Conservation (phyloP, 371 early-diverging fungal species). For the Basidiobolus meristosporus region DNA sequence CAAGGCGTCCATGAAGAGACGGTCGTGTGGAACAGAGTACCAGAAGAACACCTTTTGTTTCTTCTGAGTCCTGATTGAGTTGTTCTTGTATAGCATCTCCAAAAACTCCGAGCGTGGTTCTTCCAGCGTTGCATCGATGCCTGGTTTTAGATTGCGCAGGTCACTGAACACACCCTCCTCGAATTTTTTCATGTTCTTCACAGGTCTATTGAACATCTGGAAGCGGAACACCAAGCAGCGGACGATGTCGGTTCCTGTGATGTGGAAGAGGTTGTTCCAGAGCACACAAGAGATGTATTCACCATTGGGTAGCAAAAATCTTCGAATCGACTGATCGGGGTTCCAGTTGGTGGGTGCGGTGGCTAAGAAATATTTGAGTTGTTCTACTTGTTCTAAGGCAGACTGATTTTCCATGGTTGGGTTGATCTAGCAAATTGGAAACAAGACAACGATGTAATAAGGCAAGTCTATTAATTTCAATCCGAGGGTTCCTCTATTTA, state of each 20-base stretch:
- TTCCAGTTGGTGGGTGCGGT: conserved; percentile 40
- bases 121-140: conserved; percentile 91
- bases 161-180: conserved; percentile 99
- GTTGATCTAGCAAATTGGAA: too few species aligned
- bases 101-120: conserved; percentile 91
- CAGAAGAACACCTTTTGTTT: conserved; percentile 99
- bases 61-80: conserved; percentile 98
- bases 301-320: conserved; percentile 60
- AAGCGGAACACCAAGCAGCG: conserved; percentile 89
- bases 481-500: too few species aligned
- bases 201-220: conserved; percentile 75
- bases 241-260: conserved; percentile 99
- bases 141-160: conserved; percentile 94
- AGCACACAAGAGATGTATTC: conserved; percentile 79
- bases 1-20: conserved; percentile 91
- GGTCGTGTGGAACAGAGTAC: conserved; percentile 96
- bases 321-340: conserved; percentile 26
- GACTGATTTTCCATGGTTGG: too few species aligned
- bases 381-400: not conserved
- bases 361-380: conserved; percentile 14
- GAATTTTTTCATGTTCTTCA: conserved; percentile 91
- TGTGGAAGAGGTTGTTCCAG: conserved; percentile 78
- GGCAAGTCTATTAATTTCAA: too few species aligned
- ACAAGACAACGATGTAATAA: too few species aligned
- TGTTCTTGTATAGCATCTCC: conserved; percentile 93